Evolutionary conservation across 2,329 filamentous ascomycete genomes (phyloP).

Genomic region (Epichloe elymi): DNA sequence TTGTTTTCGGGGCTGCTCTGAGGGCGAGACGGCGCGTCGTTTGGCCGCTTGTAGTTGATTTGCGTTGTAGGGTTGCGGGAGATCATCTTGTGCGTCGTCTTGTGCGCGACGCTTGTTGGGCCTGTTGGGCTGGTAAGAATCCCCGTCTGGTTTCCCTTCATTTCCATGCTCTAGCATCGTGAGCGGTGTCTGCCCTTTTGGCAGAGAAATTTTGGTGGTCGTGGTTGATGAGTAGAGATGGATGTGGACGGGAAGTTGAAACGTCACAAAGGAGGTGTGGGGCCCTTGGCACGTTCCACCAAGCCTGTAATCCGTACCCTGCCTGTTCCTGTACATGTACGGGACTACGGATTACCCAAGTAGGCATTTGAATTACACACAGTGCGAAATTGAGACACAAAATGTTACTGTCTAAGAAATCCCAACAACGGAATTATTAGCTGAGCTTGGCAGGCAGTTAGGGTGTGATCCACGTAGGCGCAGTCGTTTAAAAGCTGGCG

Average conservation of each 20-base stretch:
- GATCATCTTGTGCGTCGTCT: constrained; percentile 26
- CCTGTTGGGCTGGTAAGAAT: constrained; percentile 3
- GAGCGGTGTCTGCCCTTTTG: not conserved
- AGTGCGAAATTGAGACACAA: not conserved
- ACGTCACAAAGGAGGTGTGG: not conserved
- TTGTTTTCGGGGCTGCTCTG: constrained; percentile 46
- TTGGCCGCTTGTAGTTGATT: constrained; percentile 44
- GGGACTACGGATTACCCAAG: no score
- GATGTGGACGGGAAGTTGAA: not conserved
- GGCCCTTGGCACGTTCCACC: not conserved
- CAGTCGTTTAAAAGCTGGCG: no score
- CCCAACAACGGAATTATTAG: no score
- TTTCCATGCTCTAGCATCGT: not conserved
- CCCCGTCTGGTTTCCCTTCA: not conserved
- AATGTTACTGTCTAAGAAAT: no score
- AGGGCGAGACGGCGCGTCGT: constrained; percentile 42
- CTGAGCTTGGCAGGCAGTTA: no score
- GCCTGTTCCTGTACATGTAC: no score
- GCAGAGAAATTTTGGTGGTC: not conserved
- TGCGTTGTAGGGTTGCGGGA: constrained; percentile 49
- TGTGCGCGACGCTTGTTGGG: constrained; percentile 20
- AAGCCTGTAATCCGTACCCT: no score
- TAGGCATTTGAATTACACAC: no score
- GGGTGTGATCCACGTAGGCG: no score
- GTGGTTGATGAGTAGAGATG: not conserved